A percentile compares a stretch with the other conserved stretches of the same genome.
phyloP scores from a whole-genome alignment of 805 yeast genomes.

The Nakazawaea peltata region DNA sequence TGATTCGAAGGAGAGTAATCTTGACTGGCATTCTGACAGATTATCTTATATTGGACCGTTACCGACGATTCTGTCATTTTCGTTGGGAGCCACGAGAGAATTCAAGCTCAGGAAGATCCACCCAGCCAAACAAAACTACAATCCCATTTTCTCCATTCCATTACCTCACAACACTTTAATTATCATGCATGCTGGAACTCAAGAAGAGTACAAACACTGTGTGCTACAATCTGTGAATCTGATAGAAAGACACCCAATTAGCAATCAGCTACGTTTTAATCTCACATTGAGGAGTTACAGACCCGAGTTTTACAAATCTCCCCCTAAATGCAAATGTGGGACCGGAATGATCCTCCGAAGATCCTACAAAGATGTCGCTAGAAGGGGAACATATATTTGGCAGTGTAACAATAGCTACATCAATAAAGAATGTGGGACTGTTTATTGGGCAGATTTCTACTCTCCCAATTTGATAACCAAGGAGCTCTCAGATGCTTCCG shows the following conservation, averaged over 20 bases:
- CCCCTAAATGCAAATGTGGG: constrained; percentile 36
- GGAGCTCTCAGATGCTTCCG: constrained; percentile 25
- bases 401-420: constrained; percentile 42
- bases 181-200: constrained; percentile 74
- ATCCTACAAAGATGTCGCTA: constrained; percentile 34
- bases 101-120: constrained; percentile 47
- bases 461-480: constrained; percentile 24
- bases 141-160: constrained; percentile 42
- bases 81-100: constrained; percentile 63
- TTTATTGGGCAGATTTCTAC: constrained; percentile 42
- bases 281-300: constrained; percentile 57
- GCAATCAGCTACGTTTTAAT: constrained; percentile 49
- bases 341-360: constrained; percentile 48
- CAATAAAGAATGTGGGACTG: constrained; percentile 38
- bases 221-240: constrained; percentile 37
- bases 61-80: constrained; percentile 56
- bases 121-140: constrained; percentile 14
- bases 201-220: constrained; percentile 65
- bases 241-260: constrained; percentile 35
- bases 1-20: constrained; percentile 36
- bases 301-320: constrained; percentile 22
- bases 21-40: constrained; percentile 76
- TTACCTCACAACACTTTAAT: constrained; percentile 63
- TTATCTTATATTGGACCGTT: constrained; percentile 68
- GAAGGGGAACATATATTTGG: constrained; percentile 61